Evolutionary conservation across 441 rosid genomes (phyloP).

Genomic region (Rhodomyrtus psidioides): DNA sequence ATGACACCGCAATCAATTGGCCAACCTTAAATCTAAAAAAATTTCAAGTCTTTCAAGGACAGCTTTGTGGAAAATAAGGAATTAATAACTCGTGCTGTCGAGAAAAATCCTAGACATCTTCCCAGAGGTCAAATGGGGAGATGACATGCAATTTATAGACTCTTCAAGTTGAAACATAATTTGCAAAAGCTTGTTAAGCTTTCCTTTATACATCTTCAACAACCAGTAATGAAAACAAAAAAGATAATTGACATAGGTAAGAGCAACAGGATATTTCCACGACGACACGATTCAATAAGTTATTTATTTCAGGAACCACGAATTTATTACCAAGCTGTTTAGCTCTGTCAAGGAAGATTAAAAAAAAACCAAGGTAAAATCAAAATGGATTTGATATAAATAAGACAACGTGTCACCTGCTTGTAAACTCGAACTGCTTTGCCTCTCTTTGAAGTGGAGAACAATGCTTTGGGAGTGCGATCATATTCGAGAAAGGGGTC

Average conservation of each 20-base stretch:
- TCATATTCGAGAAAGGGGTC: slow-evolving; percentile 65
- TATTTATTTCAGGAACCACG: background rate
- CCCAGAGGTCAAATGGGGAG: background rate
- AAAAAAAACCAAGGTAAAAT: background rate
- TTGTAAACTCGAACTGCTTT: slow-evolving; percentile 55
- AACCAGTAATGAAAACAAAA: background rate
- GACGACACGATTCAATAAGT: background rate
- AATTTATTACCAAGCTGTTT: background rate
- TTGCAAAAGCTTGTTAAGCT: background rate
- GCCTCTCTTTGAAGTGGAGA: slow-evolving; percentile 56
- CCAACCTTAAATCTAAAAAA: background rate
- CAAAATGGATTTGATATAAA: background rate
- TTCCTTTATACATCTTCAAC: background rate
- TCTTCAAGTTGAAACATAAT: background rate
- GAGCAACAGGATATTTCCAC: background rate
- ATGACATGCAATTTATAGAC: background rate
- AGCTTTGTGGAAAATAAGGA: background rate
- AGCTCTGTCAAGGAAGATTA: background rate
- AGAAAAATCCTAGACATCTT: background rate
- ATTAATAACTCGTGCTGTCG: background rate
- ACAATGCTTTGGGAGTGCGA: slow-evolving; percentile 41
- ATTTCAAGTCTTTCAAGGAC: background rate
- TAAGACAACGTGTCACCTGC: slow-evolving; percentile 44
- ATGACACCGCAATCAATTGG: background rate
- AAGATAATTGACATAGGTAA: background rate